phyloP scores from a whole-genome alignment of 192 early-diverging fungal genomes.

The Coemansia sp. region DNA sequence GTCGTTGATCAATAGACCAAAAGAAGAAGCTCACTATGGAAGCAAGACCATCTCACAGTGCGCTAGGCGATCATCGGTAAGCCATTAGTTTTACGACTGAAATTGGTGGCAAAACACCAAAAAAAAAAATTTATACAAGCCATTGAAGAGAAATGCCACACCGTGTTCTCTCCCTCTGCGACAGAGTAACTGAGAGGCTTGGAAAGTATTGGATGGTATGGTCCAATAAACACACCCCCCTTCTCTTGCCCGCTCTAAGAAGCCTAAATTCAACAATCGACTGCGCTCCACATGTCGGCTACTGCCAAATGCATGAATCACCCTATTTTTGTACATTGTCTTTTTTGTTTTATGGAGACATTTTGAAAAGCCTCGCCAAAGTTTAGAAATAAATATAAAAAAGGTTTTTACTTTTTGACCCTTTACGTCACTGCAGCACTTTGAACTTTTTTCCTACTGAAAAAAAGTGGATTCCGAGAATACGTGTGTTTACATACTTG shows the following conservation, averaged over 20 bases:
- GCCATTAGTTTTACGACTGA: not conserved
- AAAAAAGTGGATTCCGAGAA: slow-evolving; percentile 1
- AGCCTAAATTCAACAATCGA: not conserved
- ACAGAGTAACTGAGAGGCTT: not conserved
- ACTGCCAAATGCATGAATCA: not conserved
- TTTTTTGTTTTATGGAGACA: not conserved
- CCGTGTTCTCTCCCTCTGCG: not conserved
- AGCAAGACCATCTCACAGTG: not conserved
- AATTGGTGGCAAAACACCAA: too few relatives aligned
- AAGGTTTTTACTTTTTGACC: not conserved
- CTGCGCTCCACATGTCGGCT: not conserved
- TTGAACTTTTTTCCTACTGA: not conserved
- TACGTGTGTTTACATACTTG: not conserved
- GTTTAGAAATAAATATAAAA: not conserved
- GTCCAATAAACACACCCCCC: not conserved
- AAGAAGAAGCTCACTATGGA: not conserved
- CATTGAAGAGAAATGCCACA: not conserved
- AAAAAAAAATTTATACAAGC: too few relatives aligned
- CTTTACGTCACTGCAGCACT: too few relatives aligned
- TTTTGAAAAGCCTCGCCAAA: not conserved
- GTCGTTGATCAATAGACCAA: slow-evolving; percentile 3
- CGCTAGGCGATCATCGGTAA: not conserved
- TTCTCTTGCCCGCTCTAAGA: not conserved
- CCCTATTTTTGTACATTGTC: not conserved
- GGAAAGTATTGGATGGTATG: not conserved